Base-by-base conservation (phyloP, 1,139 yeast genomes). In the Yamadazyma conglobata region DNA sequence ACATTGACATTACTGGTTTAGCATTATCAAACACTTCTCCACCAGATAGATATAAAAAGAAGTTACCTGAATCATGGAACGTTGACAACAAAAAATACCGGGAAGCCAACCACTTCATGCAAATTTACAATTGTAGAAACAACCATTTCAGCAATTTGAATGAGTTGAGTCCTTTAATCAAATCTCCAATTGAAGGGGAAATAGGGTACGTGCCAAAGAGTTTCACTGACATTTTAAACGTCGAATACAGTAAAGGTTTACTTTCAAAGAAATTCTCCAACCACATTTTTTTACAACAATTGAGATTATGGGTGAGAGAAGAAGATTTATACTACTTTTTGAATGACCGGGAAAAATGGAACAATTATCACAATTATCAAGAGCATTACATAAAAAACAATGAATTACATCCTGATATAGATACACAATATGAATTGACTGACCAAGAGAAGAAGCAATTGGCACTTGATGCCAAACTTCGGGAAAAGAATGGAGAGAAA, bases 131-230 rank as follows among this genome's bases (percentile, higher is more conserved):
- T 36, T 64, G 60, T 37, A 43, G 60, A 27, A 49, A 56, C 33
- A 53, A 52, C 27, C 60, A 56, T 42, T 55, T 56, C 30, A 41
- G 47, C 17, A 32, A 44, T 15, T 42, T 49, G 22, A 37, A 44
- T 27, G 58, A 55, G 35, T 34, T 56, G 9, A 45, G 47, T 12
- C 64, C 64, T 12, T 44, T 58, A 25, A 33, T 47, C 9, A 46
- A 52, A 34, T 38, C 62, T 0, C 27, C 35, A 15, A 47, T 63
- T 11, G 70, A 64, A 44, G 70, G 70, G 7, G 70, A 64, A 43
- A 39, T 57, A 16, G 70, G 67, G 2, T 65, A 63, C 40, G 46
- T 64, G 9, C 71, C 71, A 5, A 44, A 38, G 35, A 48, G 30
- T 41, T 63, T 51, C 39, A 43, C 55, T 3, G 48, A 48, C 4